Evolutionary conservation across 106 monocot genomes (phyloP), one percentile per base, ranked within the genome.

Genomic region (Phalaenopsis aphrodite): DNA sequence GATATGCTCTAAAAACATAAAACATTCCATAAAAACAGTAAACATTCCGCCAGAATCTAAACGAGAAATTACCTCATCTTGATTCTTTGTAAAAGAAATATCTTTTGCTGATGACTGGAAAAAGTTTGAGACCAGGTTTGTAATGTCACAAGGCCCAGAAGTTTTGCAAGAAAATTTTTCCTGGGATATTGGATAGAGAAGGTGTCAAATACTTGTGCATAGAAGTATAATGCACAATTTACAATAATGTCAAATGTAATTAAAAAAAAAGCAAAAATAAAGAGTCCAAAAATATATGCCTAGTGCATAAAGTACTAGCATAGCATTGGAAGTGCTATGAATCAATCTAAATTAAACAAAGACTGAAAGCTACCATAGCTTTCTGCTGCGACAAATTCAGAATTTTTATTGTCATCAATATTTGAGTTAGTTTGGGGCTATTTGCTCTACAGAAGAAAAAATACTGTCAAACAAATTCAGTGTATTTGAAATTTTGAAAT

Each of bases 51-150:
- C 15, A 18, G 37, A 78, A 57, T 5, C 42, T n/a, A 75, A 71
- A 69, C 42, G 61, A 78, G 56, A 8, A 76, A 7, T 85, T 77
- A 94, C 94, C 91, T 94, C 94, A 65, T 81, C 83, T 43, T 80
- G 86, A 77, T 84, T 80, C 30, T 77, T 78, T 24, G 76, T 49
- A n/a, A 85, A 72, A 77, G 79, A 55, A 72, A n/a, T 56, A 41
- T 65, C 65, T 42, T 36, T 56, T 41, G 37, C 76, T 19, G 80
- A 64, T 55, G 77, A 47, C 38, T 89, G 79, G 81, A 86, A 56
- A 55, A 89, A 72, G 67, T 79, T 85, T 74, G 83, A 66, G 39
- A 88, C 78, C 21, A 91, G 78, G 77, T 77, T 82, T 11, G 4
- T 41, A 79, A 91, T 78, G 21, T 89, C 89, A 56, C 79, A 72